Percentiles rank a stretch among this genome's conserved stretches.
phyloP scores from a whole-genome alignment of 257 asterid genomes.

The Parsonsia alboflavescens region DNA sequence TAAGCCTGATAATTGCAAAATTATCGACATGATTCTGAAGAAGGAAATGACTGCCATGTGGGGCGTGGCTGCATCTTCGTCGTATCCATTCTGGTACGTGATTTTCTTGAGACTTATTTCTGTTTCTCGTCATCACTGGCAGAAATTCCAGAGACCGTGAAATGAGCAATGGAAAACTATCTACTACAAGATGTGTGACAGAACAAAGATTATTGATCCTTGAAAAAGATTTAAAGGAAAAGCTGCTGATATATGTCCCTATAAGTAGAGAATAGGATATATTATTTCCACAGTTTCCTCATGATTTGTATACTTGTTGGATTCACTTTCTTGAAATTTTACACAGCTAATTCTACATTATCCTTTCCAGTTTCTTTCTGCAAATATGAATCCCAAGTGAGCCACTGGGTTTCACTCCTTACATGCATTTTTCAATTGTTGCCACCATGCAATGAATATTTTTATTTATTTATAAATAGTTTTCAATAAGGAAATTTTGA shows the following conservation, averaged over 20 bases:
- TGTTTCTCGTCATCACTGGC: background rate
- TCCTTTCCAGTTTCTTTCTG: too few relatives aligned
- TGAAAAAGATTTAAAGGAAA: background rate
- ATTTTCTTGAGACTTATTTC: background rate
- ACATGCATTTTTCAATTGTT: too few relatives aligned
- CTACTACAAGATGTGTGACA: background rate
- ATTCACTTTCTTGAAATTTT: background rate
- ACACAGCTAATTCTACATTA: background rate
- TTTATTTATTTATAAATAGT: too few relatives aligned
- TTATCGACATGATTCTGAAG: constrained; percentile 38
- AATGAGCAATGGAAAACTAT: background rate
- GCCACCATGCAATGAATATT: too few relatives aligned
- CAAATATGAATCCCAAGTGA: too few relatives aligned
- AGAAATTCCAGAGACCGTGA: background rate
- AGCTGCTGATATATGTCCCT: too few relatives aligned
- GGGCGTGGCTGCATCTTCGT: too few relatives aligned
- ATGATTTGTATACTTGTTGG: background rate
- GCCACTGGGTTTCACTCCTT: too few relatives aligned
- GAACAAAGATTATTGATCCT: background rate
- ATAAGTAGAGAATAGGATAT: too few relatives aligned
- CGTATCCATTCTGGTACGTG: background rate
- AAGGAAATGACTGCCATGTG: background rate
- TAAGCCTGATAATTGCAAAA: constrained; percentile 61
- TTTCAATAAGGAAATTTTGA: too few relatives aligned
- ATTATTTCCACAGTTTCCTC: background rate